Evolutionary conservation across 2,329 filamentous ascomycete genomes (phyloP).

Genomic region (Esteya vermicola): DNA sequence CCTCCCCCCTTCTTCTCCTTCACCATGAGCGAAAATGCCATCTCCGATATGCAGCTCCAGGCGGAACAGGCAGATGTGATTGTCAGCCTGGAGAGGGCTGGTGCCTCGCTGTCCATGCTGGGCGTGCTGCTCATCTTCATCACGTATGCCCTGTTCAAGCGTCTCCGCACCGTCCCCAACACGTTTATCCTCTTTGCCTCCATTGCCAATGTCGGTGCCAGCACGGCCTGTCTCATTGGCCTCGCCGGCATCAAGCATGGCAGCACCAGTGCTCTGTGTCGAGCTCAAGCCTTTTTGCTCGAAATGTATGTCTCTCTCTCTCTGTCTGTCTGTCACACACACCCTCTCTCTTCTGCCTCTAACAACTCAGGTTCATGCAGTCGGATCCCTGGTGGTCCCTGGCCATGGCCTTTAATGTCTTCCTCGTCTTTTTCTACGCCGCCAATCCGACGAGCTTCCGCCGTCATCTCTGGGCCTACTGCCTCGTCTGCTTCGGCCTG

Average conservation of each 20-base stretch:
- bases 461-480: constrained; percentile 59
- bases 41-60: constrained; percentile 14
- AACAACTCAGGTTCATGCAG: constrained; percentile 54
- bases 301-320: constrained; percentile 44
- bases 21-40: constrained; percentile 5
- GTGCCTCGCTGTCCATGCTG: constrained; percentile 36
- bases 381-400: constrained; percentile 66
- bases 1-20: not conserved
- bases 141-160: constrained; percentile 34
- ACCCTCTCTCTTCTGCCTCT: constrained; percentile 15
- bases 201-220: constrained; percentile 43
- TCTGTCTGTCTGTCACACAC: not conserved
- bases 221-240: constrained; percentile 56
- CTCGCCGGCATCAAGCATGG: constrained; percentile 46
- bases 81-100: constrained; percentile 35
- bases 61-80: constrained; percentile 24
- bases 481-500: constrained; percentile 55
- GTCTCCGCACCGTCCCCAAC: constrained; percentile 43
- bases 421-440: constrained; percentile 51
- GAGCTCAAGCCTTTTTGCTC: constrained; percentile 45
- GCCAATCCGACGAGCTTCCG: constrained; percentile 52
- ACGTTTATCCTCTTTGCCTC: constrained; percentile 49
- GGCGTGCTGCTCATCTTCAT: constrained; percentile 37
- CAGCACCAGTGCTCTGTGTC: constrained; percentile 41
- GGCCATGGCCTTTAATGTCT: constrained; percentile 73